These are phyloP conservation scores for Puccinia polysora DNA, from an alignment of 1,284 basidiomycete species.

Conservation along the genomic window DNA sequence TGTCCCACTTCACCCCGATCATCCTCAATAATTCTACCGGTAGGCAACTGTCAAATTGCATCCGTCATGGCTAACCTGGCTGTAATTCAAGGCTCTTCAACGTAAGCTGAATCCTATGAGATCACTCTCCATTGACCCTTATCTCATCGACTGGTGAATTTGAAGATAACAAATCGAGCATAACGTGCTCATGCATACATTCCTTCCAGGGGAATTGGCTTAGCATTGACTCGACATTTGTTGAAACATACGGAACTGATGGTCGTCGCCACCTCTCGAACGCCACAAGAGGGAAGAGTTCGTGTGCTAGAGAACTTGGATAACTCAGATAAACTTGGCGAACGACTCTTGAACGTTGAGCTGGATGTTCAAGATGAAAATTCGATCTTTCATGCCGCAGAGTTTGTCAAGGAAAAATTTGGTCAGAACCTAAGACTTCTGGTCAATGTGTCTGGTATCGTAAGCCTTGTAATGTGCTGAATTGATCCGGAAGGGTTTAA, in stretches of 20 bases:
- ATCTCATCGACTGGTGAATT: no score
- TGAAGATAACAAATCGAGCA: not conserved
- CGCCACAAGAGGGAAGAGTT: conserved; percentile 47
- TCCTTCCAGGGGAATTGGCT: conserved; percentile 26
- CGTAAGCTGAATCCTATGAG: not conserved
- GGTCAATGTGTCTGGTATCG: conserved; percentile 51
- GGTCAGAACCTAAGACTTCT: conserved; percentile 49
- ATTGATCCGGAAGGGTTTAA: not conserved
- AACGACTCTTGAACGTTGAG: conserved; percentile 47
- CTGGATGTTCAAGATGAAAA: conserved; percentile 50
- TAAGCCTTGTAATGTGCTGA: conserved; percentile 23
- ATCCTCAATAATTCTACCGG: no score
- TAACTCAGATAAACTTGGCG: not conserved
- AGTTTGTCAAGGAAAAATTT: conserved; percentile 47
- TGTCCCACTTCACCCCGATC: no score
- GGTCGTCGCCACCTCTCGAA: conserved; percentile 50
- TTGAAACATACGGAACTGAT: conserved; percentile 48
- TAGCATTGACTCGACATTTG: conserved; percentile 34
- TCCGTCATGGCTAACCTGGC: conserved; percentile 25
- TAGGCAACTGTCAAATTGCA: not conserved
- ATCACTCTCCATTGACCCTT: not conserved
- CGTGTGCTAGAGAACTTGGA: conserved; percentile 46
- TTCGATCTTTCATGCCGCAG: conserved; percentile 47
- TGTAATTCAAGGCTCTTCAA: conserved; percentile 40
- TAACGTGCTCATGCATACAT: not conserved